phyloP scores from a whole-genome alignment of 1,284 basidiomycete genomes.

The Apiotrichum gracile region DNA sequence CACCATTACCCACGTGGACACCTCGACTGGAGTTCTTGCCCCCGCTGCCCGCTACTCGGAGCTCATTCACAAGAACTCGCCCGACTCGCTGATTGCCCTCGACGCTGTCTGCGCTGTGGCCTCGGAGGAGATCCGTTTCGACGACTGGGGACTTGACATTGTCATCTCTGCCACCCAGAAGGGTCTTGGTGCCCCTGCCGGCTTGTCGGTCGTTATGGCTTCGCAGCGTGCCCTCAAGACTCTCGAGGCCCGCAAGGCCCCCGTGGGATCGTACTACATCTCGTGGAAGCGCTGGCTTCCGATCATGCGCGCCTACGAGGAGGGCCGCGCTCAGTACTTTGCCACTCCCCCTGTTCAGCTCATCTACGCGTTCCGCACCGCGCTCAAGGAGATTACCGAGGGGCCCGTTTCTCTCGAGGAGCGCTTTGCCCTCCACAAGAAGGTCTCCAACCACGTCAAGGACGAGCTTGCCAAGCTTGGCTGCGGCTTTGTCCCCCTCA shows the following conservation, averaged over 20 bases:
- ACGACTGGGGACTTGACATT: slow-evolving; percentile 88
- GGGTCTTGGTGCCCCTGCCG: slow-evolving; percentile 91
- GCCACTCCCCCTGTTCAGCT: slow-evolving; percentile 92
- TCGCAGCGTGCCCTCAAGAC: slow-evolving; percentile 75
- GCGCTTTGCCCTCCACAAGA: slow-evolving; percentile 71
- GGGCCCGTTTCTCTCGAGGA: slow-evolving; percentile 63
- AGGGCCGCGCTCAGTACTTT: slow-evolving; percentile 63
- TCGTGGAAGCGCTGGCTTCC: slow-evolving; percentile 93
- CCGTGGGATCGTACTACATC: slow-evolving; percentile 76
- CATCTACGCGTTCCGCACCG: slow-evolving; percentile 80
- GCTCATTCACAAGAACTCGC: slow-evolving; percentile 70
- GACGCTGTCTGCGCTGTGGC: slow-evolving; percentile 96
- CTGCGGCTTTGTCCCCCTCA: slow-evolving; percentile 61
- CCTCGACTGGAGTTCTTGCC: slow-evolving; percentile 85
- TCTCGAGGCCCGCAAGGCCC: slow-evolving; percentile 63
- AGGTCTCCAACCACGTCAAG: slow-evolving; percentile 69
- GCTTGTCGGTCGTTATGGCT: slow-evolving; percentile 78
- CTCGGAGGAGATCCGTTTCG: slow-evolving; percentile 91
- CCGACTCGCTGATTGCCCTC: slow-evolving; percentile 78
- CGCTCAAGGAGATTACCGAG: slow-evolving; percentile 67
- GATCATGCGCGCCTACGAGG: slow-evolving; percentile 78
- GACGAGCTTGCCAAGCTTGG: slow-evolving; percentile 64
- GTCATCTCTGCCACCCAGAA: slow-evolving; percentile 90
- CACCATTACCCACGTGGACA: slow-evolving; percentile 85
- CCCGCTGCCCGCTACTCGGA: slow-evolving; percentile 73